Base-by-base conservation (phyloP, 345 rosid genomes). In the Draba incana region DNA sequence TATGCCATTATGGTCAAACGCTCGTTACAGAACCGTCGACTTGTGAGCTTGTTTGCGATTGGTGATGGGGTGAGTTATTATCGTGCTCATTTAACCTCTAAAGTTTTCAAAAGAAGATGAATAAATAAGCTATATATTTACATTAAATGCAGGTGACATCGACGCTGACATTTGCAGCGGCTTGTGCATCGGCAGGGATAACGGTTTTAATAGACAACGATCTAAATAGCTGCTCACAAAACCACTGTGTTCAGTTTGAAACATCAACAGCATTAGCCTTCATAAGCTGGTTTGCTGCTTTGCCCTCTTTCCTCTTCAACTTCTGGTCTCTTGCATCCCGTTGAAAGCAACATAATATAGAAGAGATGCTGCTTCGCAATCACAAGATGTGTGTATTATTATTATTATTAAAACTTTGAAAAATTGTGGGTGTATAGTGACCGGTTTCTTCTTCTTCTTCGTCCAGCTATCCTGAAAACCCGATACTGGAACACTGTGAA, bases 141-240 rank as follows among this genome's bases (percentile, higher is more conserved):
- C 31, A 51, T 15, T 33, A 39, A 5, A 30, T 44, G 4, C 86
- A 84, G 97, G 83, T 90, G 58, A 81, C 89, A 56, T 84, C 90
- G n/a, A 85, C 93, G 14, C 85, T 89, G 65, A 85, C 88, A 0
- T 85, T 85, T 48, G 92, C 93, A 14, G 93, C 93, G 25, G 96
- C 92, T 48, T 79, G 87, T 72, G 93, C 93, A 58, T 85, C 96
- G 15, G 93, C 96, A n/a, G 96, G 96, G 45, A 85, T 89, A 74
- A 87, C 93, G 13, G 89, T 87, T 38, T 83, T 89, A 10, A 79
- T 87, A 6, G 79, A 75, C 65, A 82, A 75, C 44, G 94, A 90
- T 76, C 85, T 84, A 9, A 33, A 83, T 41, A 74, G 35, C 70
- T 87, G 90, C 65, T 60, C 84, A 0, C 5, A 83, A 55, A 90